Evolutionary conservation across 140 eudicot species (phyloP), one percentile per base, ranked within the genome.

Genomic region (Flaveria floridana): DNA sequence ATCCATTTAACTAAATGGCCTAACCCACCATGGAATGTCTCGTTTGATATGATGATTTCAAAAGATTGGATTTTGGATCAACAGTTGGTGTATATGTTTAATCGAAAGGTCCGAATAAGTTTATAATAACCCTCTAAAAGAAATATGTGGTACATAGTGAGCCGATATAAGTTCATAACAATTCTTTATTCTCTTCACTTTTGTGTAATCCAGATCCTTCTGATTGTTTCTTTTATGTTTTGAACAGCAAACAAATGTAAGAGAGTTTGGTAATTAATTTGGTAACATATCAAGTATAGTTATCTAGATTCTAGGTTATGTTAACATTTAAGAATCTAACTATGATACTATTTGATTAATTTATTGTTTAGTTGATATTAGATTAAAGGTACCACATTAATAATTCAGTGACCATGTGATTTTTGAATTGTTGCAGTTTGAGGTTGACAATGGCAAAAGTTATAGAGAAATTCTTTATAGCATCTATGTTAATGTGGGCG

Each of bases 401-500:
- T 63, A 63, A 26, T 10, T 47, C 3, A 21, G 13, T 75, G 65
- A 75, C 14, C 23, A 16, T 75, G 42, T 53, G 30, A 11, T 16
- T 59, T 58, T 66, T 51, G 47, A 47, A 39, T 30, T 20, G 23
- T 48, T 72, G 74, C 73, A 74, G 85, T 72, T 68, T 68, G 77
- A 30, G 56, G 42, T 44, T 76, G 51, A 18, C 74, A 58, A 86
- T 81, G 87, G 84, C 81, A 6, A 82, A 80, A 59, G 92, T 88
- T 7, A 70, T 84, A 42, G 77, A 82, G 77, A 91, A 89, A 89
- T 91, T 91, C 76, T 76, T 89, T 41, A 57, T 89, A 74, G 81
- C 96, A 68, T 91, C 97, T 2, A 80, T 87, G 82, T 75, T 85
- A 50, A 91, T 91, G 97, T 91, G 96, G 94, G 64, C 77, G 47